Evolutionary conservation across 1,284 basidiomycete genomes (phyloP).

Genomic region (Pterula multifida): DNA sequence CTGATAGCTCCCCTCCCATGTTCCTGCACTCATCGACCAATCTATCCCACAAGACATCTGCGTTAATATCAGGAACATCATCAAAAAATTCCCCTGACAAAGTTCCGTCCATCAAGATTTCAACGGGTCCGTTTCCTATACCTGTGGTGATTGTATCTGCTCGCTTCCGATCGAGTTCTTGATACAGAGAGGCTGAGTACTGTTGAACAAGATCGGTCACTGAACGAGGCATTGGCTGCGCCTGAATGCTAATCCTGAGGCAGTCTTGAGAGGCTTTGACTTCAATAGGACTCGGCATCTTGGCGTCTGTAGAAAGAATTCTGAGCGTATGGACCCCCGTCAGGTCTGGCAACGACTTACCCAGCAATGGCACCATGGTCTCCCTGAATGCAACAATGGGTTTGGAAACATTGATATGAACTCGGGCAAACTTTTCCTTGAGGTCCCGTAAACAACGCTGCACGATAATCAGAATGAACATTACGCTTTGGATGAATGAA

Average conservation of each 20-base stretch:
- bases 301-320: constrained; percentile 26
- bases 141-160: constrained; percentile 9
- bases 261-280: neutral
- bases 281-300: neutral
- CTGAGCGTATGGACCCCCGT: constrained; percentile 27
- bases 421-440: constrained; percentile 86
- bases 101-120: constrained; percentile 29
- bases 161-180: constrained; percentile 9
- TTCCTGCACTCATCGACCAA: neutral
- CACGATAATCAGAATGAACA: neutral
- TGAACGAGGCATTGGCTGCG: neutral
- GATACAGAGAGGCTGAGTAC: constrained; percentile 3
- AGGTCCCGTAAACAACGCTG: constrained; percentile 93
- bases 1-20: neutral
- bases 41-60: neutral
- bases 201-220: neutral
- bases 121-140: constrained; percentile 36
- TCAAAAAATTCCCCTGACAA: constrained; percentile 21
- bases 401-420: constrained; percentile 87
- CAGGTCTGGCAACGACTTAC: constrained; percentile 61
- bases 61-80: constrained; percentile 19
- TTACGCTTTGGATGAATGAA: neutral
- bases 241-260: neutral
- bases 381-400: constrained; percentile 98
- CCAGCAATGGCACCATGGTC: constrained; percentile 74